Percentiles rank a stretch among this genome's conserved stretches.
Evolutionary conservation across 495 filamentous ascomycete species (phyloP).

Genomic region (Neurospora terricola): DNA sequence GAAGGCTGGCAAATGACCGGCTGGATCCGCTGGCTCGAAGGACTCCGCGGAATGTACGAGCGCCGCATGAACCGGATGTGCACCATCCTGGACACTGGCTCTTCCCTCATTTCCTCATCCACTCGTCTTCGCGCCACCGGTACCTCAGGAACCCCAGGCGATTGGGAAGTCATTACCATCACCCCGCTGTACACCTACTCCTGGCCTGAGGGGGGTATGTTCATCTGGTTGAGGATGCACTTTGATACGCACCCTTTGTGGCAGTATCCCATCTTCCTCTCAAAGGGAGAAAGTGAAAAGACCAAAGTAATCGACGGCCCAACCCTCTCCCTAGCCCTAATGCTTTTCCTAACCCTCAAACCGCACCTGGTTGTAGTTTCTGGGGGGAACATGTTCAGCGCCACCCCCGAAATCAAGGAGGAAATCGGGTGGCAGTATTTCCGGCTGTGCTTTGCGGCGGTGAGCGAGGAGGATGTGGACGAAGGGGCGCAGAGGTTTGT

Average conservation of each 20-base stretch:
- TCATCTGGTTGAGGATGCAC: constrained; percentile 66
- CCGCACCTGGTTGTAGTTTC: constrained; percentile 56
- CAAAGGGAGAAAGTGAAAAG: background rate
- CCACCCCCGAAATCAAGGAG: constrained; percentile 45
- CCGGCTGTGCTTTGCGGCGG: constrained; percentile 80
- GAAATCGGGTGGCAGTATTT: constrained; percentile 53
- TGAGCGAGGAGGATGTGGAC: constrained; percentile 56
- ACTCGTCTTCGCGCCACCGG: constrained; percentile 19
- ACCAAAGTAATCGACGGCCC: constrained; percentile 21
- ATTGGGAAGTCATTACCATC: constrained; percentile 63
- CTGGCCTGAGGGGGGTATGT: constrained; percentile 88
- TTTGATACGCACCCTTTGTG: constrained; percentile 64
- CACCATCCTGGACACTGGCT: constrained; percentile 52
- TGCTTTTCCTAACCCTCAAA: constrained; percentile 59
- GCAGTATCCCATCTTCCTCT: constrained; percentile 11
- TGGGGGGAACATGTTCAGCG: constrained; percentile 62
- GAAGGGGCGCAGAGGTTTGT: constrained; percentile 50
- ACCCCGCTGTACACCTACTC: constrained; percentile 60
- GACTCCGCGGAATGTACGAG: constrained; percentile 73
- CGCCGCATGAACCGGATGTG: constrained; percentile 72
- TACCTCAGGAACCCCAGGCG: constrained; percentile 16
- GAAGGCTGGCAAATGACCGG: constrained; percentile 70
- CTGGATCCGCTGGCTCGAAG: constrained; percentile 83
- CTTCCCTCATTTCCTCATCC: constrained; percentile 45
- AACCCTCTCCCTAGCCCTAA: constrained; percentile 50